Evolutionary conservation across 345 rosid genomes (phyloP).

Genomic region (Lepidium africanum): DNA sequence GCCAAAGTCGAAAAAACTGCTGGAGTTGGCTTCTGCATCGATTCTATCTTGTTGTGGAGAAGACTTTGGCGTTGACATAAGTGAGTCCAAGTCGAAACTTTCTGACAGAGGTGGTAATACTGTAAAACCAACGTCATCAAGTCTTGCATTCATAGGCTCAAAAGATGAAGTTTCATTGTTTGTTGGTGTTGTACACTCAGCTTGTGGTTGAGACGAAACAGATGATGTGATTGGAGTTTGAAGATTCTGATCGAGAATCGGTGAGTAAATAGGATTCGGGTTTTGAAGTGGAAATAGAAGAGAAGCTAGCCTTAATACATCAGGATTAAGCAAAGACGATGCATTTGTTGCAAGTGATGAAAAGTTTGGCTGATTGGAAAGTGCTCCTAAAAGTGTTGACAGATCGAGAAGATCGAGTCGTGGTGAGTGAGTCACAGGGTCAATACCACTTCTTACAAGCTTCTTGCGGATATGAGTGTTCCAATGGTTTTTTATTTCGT

Average conservation of each 20-base stretch:
- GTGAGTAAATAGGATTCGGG: not conserved
- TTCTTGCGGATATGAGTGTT: conserved; percentile 86
- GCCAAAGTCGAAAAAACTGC: conserved; percentile 64
- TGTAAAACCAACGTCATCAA: not conserved
- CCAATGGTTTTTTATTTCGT: conserved; percentile 95
- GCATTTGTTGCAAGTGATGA: conserved; percentile 18
- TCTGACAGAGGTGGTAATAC: conserved; percentile 18
- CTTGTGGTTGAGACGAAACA: conserved; percentile 23
- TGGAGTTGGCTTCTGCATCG: conserved; percentile 64
- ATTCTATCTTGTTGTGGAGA: conserved; percentile 42
- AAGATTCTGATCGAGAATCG: conserved; percentile 1
- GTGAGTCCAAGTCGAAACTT: conserved; percentile 43
- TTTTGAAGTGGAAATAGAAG: conserved; percentile 11
- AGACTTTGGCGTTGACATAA: conserved; percentile 51
- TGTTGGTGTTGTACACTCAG: conserved; percentile 11
- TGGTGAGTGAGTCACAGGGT: conserved; percentile 89
- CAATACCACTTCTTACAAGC: conserved; percentile 79
- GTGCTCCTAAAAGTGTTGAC: conserved; percentile 50
- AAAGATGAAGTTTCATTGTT: not conserved
- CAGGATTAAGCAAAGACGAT: conserved; percentile 19
- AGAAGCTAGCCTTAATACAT: conserved; percentile 22
- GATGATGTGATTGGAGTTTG: conserved; percentile 20
- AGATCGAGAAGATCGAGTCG: conserved; percentile 70
- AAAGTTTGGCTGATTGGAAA: conserved; percentile 47
- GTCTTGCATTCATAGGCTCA: not conserved